Conservation (phyloP, 1,284 basidiomycete genomes). For the Singerocomus inundabilis region DNA sequence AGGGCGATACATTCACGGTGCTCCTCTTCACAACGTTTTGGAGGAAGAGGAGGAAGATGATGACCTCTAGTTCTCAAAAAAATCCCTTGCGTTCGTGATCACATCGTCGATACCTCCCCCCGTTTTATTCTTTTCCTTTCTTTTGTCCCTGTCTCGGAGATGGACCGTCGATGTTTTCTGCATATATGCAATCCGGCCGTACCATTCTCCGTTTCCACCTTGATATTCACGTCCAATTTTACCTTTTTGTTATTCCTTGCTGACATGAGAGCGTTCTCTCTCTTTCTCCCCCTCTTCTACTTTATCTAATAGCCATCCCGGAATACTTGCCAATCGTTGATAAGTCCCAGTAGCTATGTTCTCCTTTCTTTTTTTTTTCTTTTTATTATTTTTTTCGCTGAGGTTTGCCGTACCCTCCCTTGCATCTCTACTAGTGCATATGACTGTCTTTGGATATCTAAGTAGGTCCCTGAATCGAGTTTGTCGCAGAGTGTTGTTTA, state of each 20-base stretch:
- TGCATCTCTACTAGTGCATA: slow-evolving; percentile 15
- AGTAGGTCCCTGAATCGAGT: neutral
- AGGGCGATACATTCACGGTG: slow-evolving; percentile 79
- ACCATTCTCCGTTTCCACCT: slow-evolving; percentile 6
- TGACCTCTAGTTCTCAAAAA: slow-evolving; percentile 11
- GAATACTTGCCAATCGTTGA: slow-evolving; percentile 28
- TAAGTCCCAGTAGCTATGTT: slow-evolving; percentile 23
- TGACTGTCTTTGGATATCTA: slow-evolving; percentile 24
- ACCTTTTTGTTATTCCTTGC: slow-evolving; percentile 6
- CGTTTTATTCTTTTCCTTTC: slow-evolving; percentile 3
- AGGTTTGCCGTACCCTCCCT: neutral
- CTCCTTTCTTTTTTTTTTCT: slow-evolving; percentile 15
- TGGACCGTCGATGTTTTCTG: slow-evolving; percentile 11
- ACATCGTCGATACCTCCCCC: slow-evolving; percentile 29
- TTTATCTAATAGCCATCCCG: slow-evolving; percentile 21
- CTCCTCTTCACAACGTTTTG: slow-evolving; percentile 80
- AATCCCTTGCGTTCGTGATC: slow-evolving; percentile 17
- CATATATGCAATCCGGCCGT: slow-evolving; percentile 7
- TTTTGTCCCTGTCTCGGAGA: slow-evolving; percentile 11
- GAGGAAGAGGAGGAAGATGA: slow-evolving; percentile 71
- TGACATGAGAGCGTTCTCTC: slow-evolving; percentile 14
- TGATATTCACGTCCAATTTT: neutral
- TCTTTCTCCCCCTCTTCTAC: no score
- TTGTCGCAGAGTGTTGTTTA: neutral
- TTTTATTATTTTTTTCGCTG: neutral